phyloP scores from a whole-genome alignment of 129 eudicot species.

The Escallonia herrerae region DNA sequence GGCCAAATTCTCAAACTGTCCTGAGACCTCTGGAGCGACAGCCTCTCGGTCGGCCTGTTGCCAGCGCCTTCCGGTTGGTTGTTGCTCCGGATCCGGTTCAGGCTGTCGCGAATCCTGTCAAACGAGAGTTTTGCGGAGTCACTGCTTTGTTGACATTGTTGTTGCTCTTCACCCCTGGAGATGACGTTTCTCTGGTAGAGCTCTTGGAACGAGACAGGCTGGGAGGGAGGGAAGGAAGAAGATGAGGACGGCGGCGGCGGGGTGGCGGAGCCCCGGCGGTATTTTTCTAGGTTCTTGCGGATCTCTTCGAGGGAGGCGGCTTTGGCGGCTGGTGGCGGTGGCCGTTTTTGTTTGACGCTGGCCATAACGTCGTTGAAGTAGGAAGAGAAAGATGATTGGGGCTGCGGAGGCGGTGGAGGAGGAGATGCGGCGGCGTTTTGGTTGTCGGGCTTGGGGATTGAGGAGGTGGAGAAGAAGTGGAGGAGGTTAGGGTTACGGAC shows the following conservation, averaged over 20 bases:
- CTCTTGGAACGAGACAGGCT: conserved; percentile 29
- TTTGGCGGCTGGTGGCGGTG: conserved; percentile 21
- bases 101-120: conserved; percentile 24
- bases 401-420: conserved; percentile 8
- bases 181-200: conserved; percentile 19
- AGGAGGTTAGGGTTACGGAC: conserved; percentile 8
- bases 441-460: conserved; percentile 16
- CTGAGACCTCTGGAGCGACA: conserved; percentile 2
- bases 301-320: conserved; percentile 21
- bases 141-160: background rate
- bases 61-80: background rate
- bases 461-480: conserved; percentile 31
- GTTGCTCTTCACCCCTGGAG: background rate
- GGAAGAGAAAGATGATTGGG: conserved; percentile 15
- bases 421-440: conserved; percentile 5
- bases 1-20: conserved; percentile 18
- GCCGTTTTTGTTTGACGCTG: conserved; percentile 23
- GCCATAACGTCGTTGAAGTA: conserved; percentile 34
- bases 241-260: conserved; percentile 12
- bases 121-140: background rate
- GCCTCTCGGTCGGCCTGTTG: background rate
- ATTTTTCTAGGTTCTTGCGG: conserved; percentile 40
- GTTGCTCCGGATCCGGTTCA: conserved; percentile 6
- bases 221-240: background rate
- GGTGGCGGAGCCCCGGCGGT: conserved; percentile 24